These are phyloP conservation scores for Phytophthora tubulina DNA, from an alignment of 352 stramenopile species.

Conservation along the genomic window DNA sequence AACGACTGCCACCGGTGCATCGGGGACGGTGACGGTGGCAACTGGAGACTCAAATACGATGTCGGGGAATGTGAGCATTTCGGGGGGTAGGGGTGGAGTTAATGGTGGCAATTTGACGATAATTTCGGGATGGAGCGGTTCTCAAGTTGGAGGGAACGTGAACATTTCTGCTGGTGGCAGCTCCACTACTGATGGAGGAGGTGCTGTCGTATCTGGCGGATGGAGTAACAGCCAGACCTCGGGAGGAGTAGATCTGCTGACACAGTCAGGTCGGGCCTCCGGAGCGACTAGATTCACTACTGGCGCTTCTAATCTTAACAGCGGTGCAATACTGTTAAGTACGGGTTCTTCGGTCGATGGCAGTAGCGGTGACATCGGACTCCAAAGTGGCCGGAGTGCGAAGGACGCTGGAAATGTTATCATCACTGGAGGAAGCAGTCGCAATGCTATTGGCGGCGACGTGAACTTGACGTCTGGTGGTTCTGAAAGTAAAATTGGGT, in stretches of 20 bases:
- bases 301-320: slow-evolving; percentile 29
- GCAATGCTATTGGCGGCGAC: slow-evolving; percentile 16
- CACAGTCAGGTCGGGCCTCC: slow-evolving; percentile 19
- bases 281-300: slow-evolving; percentile 22
- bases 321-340: slow-evolving; percentile 14
- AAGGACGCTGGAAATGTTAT: slow-evolving; percentile 31
- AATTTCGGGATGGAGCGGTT: slow-evolving; percentile 22
- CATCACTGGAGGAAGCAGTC: slow-evolving; percentile 28
- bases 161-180: slow-evolving; percentile 38
- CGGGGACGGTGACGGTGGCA: slow-evolving; percentile 21
- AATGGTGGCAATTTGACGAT: slow-evolving; percentile 33
- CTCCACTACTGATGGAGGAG: slow-evolving; percentile 20
- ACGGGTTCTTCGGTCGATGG: slow-evolving; percentile 28
- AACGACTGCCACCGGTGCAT: slow-evolving; percentile 8
- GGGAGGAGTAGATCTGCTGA: slow-evolving; percentile 21
- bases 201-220: slow-evolving; percentile 23
- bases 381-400: slow-evolving; percentile 23
- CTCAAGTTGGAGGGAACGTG: slow-evolving; percentile 24
- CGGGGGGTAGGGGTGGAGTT: slow-evolving; percentile 22
- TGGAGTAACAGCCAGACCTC: slow-evolving; percentile 29
- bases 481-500: slow-evolving; percentile 21
- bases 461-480: slow-evolving; percentile 31
- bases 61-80: slow-evolving; percentile 25
- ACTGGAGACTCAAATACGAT: slow-evolving; percentile 29
- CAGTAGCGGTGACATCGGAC: slow-evolving; percentile 32